phyloP scores from a whole-genome alignment of 202 grass and related monocot genomes.

The Carex arenaria region DNA sequence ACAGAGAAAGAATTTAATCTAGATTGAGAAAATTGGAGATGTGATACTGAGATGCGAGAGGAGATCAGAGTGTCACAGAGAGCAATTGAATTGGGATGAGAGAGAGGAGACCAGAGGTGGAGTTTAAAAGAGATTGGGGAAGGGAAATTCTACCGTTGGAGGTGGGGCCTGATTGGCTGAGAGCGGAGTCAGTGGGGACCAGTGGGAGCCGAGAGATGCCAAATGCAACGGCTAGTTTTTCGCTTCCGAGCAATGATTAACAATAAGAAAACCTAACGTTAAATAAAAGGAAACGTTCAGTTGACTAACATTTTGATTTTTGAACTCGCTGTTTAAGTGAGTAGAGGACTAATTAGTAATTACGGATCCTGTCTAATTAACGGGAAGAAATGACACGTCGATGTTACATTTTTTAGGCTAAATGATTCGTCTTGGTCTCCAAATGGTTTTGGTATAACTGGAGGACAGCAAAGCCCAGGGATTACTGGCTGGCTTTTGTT shows the following conservation, averaged over 20 bases:
- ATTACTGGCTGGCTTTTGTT: not conserved
- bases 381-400: not conserved
- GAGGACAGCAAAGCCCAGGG: not conserved
- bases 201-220: not conserved
- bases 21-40: not conserved
- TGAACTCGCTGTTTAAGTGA: not conserved
- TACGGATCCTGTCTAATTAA: not conserved
- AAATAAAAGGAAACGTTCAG: not conserved
- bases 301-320: not conserved
- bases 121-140: conserved; percentile 5
- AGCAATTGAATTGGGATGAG: not conserved
- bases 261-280: not conserved
- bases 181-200: not conserved
- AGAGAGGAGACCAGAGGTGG: not conserved
- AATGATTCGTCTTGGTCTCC: not conserved
- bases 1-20: not conserved
- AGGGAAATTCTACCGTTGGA: conserved; percentile 30
- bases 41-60: not conserved
- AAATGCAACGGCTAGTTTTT: conserved; percentile 61
- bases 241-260: not conserved
- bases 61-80: not conserved
- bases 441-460: not conserved
- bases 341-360: not conserved
- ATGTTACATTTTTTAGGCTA: not conserved
- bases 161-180: conserved; percentile 46